Percentiles rank a stretch among this genome's conserved stretches.
Evolutionary conservation across 164 flowering plant genomes (phyloP).

Genomic region (Houttuynia cordata): DNA sequence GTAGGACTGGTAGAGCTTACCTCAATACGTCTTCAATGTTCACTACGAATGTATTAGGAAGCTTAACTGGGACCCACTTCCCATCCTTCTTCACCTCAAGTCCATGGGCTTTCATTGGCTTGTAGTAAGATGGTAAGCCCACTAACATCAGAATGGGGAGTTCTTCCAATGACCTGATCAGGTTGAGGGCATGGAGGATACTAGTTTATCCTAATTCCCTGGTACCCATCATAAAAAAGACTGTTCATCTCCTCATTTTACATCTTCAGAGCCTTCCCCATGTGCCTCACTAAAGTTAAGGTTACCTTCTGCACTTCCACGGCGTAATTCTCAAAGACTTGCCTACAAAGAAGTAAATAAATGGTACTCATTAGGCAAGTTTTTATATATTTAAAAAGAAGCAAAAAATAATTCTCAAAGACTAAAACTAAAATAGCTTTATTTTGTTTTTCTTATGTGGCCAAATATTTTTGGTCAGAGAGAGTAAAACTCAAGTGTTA

Average conservation of each 20-base stretch:
- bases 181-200: conserved; percentile 36
- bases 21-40: not conserved
- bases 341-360: not conserved
- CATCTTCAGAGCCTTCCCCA: conserved; percentile 9
- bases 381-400: too few species aligned
- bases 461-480: too few species aligned
- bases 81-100: conserved; percentile 32
- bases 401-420: too few species aligned
- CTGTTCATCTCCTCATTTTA: conserved; percentile 14
- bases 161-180: conserved; percentile 23
- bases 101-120: conserved; percentile 8
- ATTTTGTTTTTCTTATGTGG: too few species aligned
- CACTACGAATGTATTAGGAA: not conserved
- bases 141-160: conserved; percentile 37
- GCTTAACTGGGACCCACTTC: conserved; percentile 26
- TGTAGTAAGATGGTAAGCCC: conserved; percentile 26
- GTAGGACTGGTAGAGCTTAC: too few species aligned
- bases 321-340: not conserved
- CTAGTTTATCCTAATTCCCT: conserved; percentile 1
- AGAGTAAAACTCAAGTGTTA: too few species aligned
- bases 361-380: too few species aligned
- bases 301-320: not conserved
- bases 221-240: conserved; percentile 13
- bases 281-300: not conserved
- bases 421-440: too few species aligned